Conservation (phyloP, 495 filamentous ascomycete genomes). For the Aspergillus bertholletiae region DNA sequence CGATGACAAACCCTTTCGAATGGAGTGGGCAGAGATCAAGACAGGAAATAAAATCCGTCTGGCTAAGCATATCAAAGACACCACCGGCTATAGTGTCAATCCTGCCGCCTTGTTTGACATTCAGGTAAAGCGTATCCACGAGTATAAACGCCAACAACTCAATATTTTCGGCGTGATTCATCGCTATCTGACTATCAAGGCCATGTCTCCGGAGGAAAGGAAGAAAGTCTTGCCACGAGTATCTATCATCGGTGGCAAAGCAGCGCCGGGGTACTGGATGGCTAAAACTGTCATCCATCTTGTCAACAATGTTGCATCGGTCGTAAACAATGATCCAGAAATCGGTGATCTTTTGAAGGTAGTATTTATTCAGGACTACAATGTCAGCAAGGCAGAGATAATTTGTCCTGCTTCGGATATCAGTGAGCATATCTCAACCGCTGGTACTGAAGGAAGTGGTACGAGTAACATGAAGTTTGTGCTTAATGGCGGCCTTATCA, state of each 20-base stretch:
- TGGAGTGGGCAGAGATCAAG: conserved; percentile 90
- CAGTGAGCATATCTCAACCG: conserved; percentile 98
- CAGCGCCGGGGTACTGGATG: conserved; percentile 99
- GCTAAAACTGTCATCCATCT: conserved; percentile 98
- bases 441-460: conserved; percentile 76
- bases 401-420: conserved; percentile 93
- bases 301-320: conserved; percentile 85
- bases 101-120: conserved; percentile 90
- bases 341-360: conserved; percentile 95
- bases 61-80: conserved; percentile 83
- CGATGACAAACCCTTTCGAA: conserved; percentile 84
- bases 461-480: conserved; percentile 98
- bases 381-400: conserved; percentile 98
- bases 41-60: conserved; percentile 75
- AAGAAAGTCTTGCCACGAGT: conserved; percentile 91
- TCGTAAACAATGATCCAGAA: conserved; percentile 88
- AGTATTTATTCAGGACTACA: conserved; percentile 96
- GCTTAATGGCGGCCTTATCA: conserved; percentile 92
- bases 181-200: conserved; percentile 86
- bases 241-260: conserved; percentile 96
- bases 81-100: conserved; percentile 75
- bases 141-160: conserved; percentile 98
- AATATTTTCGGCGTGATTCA: conserved; percentile 99
- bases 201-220: conserved; percentile 74
- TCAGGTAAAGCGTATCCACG: conserved; percentile 98